Conservation (phyloP, 805 yeast species). For the Ogataea methylovora region DNA sequence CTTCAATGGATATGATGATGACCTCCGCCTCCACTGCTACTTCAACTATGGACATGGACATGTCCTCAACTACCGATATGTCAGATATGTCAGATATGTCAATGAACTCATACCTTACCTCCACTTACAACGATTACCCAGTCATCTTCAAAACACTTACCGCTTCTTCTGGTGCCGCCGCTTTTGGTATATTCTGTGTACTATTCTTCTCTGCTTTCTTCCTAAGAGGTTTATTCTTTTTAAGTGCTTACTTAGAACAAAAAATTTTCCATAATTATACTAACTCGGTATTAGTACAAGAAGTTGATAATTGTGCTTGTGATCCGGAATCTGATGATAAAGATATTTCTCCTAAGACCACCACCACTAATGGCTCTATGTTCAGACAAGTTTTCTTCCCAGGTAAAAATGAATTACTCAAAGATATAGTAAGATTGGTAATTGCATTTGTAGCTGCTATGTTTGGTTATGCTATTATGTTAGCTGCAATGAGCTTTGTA, state of each 20-base stretch:
- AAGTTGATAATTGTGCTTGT: slow-evolving; percentile 26
- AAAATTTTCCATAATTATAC: slow-evolving; percentile 45
- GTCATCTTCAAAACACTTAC: slow-evolving; percentile 49
- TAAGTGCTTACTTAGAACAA: slow-evolving; percentile 59
- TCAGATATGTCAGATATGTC: slow-evolving; percentile 27
- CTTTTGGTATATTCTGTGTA: slow-evolving; percentile 66
- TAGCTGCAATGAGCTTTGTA: slow-evolving; percentile 69
- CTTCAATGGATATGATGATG: slow-evolving; percentile 8
- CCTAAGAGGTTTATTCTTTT: slow-evolving; percentile 52
- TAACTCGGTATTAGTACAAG: slow-evolving; percentile 17
- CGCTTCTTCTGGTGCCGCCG: slow-evolving; percentile 51
- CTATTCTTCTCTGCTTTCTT: slow-evolving; percentile 52
- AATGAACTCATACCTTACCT: slow-evolving; percentile 56
- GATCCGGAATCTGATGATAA: slow-evolving; percentile 20
- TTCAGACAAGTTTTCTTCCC: slow-evolving; percentile 25
- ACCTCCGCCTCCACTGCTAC: slow-evolving; percentile 4
- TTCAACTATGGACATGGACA: slow-evolving; percentile 2
- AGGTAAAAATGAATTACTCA: slow-evolving; percentile 27
- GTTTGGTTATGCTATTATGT: slow-evolving; percentile 67
- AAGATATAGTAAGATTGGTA: slow-evolving; percentile 50
- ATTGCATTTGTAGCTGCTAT: slow-evolving; percentile 56
- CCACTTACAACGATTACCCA: slow-evolving; percentile 45
- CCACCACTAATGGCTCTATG: slow-evolving; percentile 7
- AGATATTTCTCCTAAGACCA: slow-evolving; percentile 7
- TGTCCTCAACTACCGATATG: slow-evolving; percentile 7